Percentiles rank a stretch among this genome's conserved stretches.
These are phyloP conservation scores for Cynanchum wilfordii DNA, from an alignment of 257 asterid species.

Conservation along the genomic window DNA sequence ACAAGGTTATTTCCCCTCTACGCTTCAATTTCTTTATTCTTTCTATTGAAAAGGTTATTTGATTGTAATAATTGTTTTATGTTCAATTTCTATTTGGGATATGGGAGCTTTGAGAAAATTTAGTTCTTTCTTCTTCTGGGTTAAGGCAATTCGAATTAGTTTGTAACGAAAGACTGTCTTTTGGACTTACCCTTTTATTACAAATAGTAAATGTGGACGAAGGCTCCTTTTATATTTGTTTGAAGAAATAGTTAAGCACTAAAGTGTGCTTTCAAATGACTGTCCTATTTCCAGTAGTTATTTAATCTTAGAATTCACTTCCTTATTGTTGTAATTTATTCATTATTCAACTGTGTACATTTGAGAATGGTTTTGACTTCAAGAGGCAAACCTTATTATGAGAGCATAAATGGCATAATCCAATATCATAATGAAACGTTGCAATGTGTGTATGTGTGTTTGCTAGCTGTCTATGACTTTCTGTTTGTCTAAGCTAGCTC, in stretches of 20 bases:
- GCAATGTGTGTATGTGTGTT: background rate
- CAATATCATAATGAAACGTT: background rate
- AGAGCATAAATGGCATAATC: background rate
- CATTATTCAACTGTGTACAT: background rate
- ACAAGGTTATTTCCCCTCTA: conserved; percentile 13
- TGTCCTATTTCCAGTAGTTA: background rate
- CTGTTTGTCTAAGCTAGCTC: too few species aligned
- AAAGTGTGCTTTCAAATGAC: background rate
- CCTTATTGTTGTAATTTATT: background rate
- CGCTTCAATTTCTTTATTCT: background rate
- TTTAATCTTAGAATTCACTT: background rate
- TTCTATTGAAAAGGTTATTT: too few species aligned
- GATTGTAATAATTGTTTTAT: too few species aligned
- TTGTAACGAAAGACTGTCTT: background rate
- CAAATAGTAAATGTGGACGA: background rate
- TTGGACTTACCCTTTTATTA: background rate
- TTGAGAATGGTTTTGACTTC: background rate
- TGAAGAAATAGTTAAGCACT: background rate
- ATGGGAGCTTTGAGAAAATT: background rate
- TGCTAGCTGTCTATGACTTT: too few species aligned
- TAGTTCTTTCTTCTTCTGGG: background rate
- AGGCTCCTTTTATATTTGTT: background rate
- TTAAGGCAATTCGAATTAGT: too few species aligned
- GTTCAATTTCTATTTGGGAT: background rate
- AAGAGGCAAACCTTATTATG: background rate